phyloP scores from a whole-genome alignment of 768 basidiomycete genomes.

The Calocybe cyanea region DNA sequence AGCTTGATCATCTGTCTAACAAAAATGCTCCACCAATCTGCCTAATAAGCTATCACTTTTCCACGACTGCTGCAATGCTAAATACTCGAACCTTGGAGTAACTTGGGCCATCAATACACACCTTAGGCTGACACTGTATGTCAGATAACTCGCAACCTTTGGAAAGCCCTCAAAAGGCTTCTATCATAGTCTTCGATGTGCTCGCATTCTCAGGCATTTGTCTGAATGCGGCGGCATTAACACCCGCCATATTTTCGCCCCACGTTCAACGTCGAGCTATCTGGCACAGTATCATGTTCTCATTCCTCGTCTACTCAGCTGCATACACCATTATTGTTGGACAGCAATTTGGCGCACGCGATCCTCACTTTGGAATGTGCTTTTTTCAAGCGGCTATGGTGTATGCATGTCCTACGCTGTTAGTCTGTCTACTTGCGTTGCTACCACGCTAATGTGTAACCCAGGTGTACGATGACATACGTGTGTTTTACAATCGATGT shows the following conservation, averaged over 20 bases:
- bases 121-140: no score
- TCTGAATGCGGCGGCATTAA: conserved; percentile 1
- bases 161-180: no score
- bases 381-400: conserved; percentile 1
- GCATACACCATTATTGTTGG: neutral
- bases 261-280: neutral
- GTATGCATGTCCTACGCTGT: neutral
- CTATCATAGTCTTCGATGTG: neutral
- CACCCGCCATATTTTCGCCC: neutral
- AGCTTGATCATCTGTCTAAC: no score
- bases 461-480: neutral
- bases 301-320: conserved; percentile 1
- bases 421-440: neutral
- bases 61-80: no score
- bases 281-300: neutral
- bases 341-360: neutral
- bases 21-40: no score
- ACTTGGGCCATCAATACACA: no score
- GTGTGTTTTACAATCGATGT: conserved; percentile 3
- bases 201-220: conserved; percentile 1
- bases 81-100: no score
- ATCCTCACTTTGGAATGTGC: conserved; percentile 2
- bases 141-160: no score
- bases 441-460: neutral
- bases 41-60: no score